These are phyloP conservation scores for Naumovozyma dairenensis DNA, from an alignment of 805 yeast genomes.

Conservation along the genomic window DNA sequence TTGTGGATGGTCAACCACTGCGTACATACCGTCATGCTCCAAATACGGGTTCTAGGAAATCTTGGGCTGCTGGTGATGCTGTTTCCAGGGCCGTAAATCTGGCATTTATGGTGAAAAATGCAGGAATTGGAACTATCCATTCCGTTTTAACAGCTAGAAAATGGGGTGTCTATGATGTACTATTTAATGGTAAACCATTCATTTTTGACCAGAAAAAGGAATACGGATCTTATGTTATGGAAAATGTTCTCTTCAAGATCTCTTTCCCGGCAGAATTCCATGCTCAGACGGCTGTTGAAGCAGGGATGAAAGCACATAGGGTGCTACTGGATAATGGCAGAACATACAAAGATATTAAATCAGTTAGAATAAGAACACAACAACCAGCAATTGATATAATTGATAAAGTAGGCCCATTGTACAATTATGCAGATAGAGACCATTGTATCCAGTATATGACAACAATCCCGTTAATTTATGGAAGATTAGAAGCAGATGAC, in stretches of 20 bases:
- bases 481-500: slow-evolving; percentile 49
- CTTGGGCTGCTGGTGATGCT: slow-evolving; percentile 65
- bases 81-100: slow-evolving; percentile 48
- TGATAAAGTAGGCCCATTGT: slow-evolving; percentile 48
- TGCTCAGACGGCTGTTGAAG: slow-evolving; percentile 57
- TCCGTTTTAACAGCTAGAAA: slow-evolving; percentile 46
- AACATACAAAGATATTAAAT: slow-evolving; percentile 39
- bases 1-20: slow-evolving; percentile 49
- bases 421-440: slow-evolving; percentile 57
- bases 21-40: slow-evolving; percentile 59
- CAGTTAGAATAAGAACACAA: slow-evolving; percentile 44
- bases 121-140: slow-evolving; percentile 46
- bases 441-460: slow-evolving; percentile 59
- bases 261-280: slow-evolving; percentile 60
- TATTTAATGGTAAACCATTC: slow-evolving; percentile 43
- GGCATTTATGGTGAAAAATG: slow-evolving; percentile 42
- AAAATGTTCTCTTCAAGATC: slow-evolving; percentile 50
- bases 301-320: slow-evolving; percentile 38
- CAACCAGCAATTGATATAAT: slow-evolving; percentile 53
- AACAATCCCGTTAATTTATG: slow-evolving; percentile 46
- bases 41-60: slow-evolving; percentile 52
- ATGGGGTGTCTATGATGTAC: slow-evolving; percentile 59
- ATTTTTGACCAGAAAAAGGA: slow-evolving; percentile 38
- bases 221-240: slow-evolving; percentile 52
- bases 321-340: slow-evolving; percentile 33